phyloP scores from a whole-genome alignment of 1,284 basidiomycete genomes.

The Stygiomarasmius scandens region DNA sequence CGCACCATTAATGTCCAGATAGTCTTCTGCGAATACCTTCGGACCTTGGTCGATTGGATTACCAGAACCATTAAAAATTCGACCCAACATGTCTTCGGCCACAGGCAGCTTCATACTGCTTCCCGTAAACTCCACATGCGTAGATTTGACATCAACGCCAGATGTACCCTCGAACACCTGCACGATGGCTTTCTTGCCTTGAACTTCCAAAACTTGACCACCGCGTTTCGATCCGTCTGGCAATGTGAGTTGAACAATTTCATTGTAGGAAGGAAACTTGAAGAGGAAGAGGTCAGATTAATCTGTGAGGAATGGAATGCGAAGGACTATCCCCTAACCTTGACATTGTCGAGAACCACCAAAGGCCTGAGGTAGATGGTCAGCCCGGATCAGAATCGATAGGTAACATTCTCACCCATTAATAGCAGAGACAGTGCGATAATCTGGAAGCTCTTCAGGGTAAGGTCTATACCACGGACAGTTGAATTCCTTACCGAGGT shows the following conservation, averaged over 20 bases:
- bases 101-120: slow-evolving; percentile 99
- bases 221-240: slow-evolving; percentile 95
- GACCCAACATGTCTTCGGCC: slow-evolving; percentile 99
- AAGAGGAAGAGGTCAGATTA: slow-evolving; percentile 18
- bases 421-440: slow-evolving; percentile 94
- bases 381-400: slow-evolving; percentile 15
- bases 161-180: slow-evolving; percentile 99
- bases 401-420: slow-evolving; percentile 73
- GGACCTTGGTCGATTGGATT: slow-evolving; percentile 98
- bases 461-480: not conserved
- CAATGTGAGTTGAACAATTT: slow-evolving; percentile 95
- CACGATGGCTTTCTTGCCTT: slow-evolving; percentile 98
- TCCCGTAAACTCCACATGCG: slow-evolving; percentile 98
- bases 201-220: slow-evolving; percentile 97
- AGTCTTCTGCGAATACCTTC: slow-evolving; percentile 99
- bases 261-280: slow-evolving; percentile 99
- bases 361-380: slow-evolving; percentile 65
- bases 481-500: slow-evolving; percentile 69
- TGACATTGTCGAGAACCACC: slow-evolving; percentile 98
- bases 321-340: slow-evolving; percentile 52
- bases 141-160: slow-evolving; percentile 96
- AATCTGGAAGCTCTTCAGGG: slow-evolving; percentile 60
- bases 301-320: slow-evolving; percentile 12
- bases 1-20: slow-evolving; percentile 97
- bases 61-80: slow-evolving; percentile 99